phyloP scores from a whole-genome alignment of 306 rosid genomes.

The Oemleria cerasiformis region DNA sequence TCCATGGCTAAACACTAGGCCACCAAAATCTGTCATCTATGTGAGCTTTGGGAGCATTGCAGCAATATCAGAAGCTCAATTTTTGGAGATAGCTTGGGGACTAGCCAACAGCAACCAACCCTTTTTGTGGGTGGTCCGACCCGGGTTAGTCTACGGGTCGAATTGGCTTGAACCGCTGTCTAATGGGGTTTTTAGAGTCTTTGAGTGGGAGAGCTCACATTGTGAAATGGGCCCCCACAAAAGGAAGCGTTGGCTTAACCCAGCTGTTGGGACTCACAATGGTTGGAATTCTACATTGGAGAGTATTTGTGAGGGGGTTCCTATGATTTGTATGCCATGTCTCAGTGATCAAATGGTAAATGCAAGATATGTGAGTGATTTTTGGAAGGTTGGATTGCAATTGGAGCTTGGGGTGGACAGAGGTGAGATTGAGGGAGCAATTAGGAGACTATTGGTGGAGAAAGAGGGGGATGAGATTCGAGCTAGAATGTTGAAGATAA shows the following conservation, averaged over 20 bases:
- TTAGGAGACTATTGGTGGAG: not conserved
- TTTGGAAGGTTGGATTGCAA: not conserved
- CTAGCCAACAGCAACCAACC: slow-evolving; percentile 47
- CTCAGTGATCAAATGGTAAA: not conserved
- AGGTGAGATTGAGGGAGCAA: not conserved
- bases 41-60: slow-evolving; percentile 58
- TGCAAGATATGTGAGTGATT: not conserved
- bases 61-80: slow-evolving; percentile 17
- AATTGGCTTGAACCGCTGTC: slow-evolving; percentile 47
- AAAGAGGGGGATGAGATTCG: not conserved
- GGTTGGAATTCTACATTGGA: no score
- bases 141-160: slow-evolving; percentile 28
- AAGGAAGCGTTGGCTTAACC: slow-evolving; percentile 45
- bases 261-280: slow-evolving; percentile 44
- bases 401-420: not conserved
- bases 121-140: slow-evolving; percentile 54
- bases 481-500: not conserved
- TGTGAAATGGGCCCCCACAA: slow-evolving; percentile 65
- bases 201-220: slow-evolving; percentile 36
- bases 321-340: not conserved
- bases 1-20: slow-evolving; percentile 48
- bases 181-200: slow-evolving; percentile 29
- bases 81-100: slow-evolving; percentile 58
- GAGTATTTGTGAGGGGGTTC: slow-evolving; percentile 42
- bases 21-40: slow-evolving; percentile 41